Evolutionary conservation across 805 yeast species (phyloP).

Genomic region (Monosporozyma aquatica): DNA sequence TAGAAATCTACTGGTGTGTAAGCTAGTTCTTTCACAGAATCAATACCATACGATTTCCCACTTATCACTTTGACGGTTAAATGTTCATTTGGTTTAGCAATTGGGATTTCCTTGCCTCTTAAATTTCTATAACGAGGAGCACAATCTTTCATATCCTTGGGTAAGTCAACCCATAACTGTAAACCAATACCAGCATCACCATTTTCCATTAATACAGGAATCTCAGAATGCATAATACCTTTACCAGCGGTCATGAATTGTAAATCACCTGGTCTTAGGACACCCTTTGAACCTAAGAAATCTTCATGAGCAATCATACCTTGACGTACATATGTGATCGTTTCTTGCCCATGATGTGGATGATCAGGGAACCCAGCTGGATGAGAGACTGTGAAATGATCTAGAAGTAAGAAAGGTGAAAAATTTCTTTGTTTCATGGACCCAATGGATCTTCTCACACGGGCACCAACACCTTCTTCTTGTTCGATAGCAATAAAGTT

Average conservation of each 20-base stretch:
- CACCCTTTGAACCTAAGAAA: conserved; percentile 76
- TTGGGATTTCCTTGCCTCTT: conserved; percentile 60
- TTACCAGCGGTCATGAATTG: conserved; percentile 93
- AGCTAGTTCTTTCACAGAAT: conserved; percentile 64
- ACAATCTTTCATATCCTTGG: conserved; percentile 48
- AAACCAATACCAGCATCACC: conserved; percentile 52
- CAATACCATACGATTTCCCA: conserved; percentile 70
- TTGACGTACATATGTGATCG: conserved; percentile 56
- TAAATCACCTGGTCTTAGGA: conserved; percentile 70
- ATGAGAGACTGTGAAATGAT: conserved; percentile 58
- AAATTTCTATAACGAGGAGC: conserved; percentile 76
- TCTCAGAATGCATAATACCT: conserved; percentile 80
- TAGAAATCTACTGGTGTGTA: conserved; percentile 74
- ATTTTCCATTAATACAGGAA: conserved; percentile 53
- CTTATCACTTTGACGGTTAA: conserved; percentile 57
- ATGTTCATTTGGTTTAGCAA: conserved; percentile 50
- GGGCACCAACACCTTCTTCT: conserved; percentile 83
- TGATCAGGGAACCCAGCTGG: conserved; percentile 77
- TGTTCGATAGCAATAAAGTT: conserved; percentile 55
- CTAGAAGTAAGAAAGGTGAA: conserved; percentile 74
- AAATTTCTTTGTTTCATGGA: conserved; percentile 58
- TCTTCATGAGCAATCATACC: conserved; percentile 77
- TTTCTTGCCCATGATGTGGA: conserved; percentile 77
- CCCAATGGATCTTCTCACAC: conserved; percentile 75
- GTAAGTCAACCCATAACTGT: conserved; percentile 86